phyloP scores from a whole-genome alignment of 2,329 filamentous ascomycete species.

The Colletotrichum higginsianum region DNA sequence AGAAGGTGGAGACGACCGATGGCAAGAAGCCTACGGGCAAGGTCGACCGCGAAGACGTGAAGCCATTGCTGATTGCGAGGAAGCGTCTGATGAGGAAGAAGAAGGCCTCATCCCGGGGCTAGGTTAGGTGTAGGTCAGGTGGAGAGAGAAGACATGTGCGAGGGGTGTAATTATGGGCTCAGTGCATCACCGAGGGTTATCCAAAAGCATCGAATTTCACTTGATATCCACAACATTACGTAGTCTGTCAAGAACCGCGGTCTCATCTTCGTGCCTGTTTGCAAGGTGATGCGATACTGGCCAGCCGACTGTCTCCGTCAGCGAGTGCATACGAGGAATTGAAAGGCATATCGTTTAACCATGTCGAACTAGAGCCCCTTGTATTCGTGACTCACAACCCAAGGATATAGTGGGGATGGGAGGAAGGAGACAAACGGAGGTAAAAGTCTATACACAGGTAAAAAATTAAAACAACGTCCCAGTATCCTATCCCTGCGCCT shows the following conservation, averaged over 20 bases:
- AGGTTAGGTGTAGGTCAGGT: conserved; percentile 23
- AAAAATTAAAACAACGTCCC: conserved; percentile 8
- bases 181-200: conserved; percentile 10
- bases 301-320: neutral
- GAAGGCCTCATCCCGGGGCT: conserved; percentile 62
- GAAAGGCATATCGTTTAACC: neutral
- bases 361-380: conserved; percentile 4
- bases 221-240: neutral
- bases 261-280: neutral
- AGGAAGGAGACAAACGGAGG: conserved; percentile 7
- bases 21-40: conserved; percentile 43
- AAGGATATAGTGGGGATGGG: neutral
- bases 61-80: conserved; percentile 86
- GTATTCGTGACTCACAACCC: conserved; percentile 1
- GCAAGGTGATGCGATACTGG: neutral
- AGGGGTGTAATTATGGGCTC: conserved; percentile 7
- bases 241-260: neutral
- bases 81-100: conserved; percentile 86
- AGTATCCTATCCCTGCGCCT: conserved; percentile 14
- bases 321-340: too few relatives aligned
- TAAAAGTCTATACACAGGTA: conserved; percentile 2
- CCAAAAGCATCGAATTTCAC: conserved; percentile 18
- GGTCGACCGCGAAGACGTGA: conserved; percentile 54
- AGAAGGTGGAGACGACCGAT: conserved; percentile 35
- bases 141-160: neutral